These are phyloP conservation scores for Mimosa bimucronata DNA, from an alignment of 306 rosid species.

Conservation along the genomic window DNA sequence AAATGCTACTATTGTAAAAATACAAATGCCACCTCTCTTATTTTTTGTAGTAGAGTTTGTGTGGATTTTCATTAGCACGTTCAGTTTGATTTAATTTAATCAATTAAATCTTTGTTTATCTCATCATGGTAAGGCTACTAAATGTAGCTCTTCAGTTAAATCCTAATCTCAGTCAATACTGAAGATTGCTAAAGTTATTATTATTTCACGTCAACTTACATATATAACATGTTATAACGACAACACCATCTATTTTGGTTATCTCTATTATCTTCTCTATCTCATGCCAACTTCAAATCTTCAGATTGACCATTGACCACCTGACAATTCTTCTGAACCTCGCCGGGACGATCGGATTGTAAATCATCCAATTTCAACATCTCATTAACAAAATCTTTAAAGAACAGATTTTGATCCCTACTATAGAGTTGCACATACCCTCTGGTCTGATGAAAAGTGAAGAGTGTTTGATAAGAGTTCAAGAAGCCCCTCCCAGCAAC, in stretches of 20 bases:
- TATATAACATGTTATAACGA: background rate
- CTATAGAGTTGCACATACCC: conserved; percentile 56
- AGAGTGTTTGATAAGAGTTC: conserved; percentile 84
- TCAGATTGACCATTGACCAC: conserved; percentile 45
- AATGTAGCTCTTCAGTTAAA: too few species aligned
- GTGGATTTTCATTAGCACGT: too few species aligned
- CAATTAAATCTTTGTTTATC: too few species aligned
- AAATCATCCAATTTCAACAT: conserved; percentile 87
- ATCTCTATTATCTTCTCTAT: background rate
- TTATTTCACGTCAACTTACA: background rate
- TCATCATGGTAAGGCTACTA: too few species aligned
- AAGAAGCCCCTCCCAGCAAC: conserved; percentile 76
- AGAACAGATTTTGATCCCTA: conserved; percentile 48
- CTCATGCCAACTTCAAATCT: conserved; percentile 2
- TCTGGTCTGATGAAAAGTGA: conserved; percentile 51
- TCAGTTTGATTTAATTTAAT: too few species aligned
- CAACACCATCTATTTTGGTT: background rate
- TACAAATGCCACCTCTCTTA: too few species aligned
- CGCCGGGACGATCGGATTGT: conserved; percentile 67
- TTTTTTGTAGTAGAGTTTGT: too few species aligned
- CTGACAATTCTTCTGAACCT: conserved; percentile 78
- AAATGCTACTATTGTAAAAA: too few species aligned
- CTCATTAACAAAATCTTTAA: conserved; percentile 65
- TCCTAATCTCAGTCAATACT: too few species aligned
- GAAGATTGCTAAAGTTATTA: background rate